phyloP scores from a whole-genome alignment of 2,329 filamentous ascomycete genomes.

The Myriosclerotinia scirpicola region DNA sequence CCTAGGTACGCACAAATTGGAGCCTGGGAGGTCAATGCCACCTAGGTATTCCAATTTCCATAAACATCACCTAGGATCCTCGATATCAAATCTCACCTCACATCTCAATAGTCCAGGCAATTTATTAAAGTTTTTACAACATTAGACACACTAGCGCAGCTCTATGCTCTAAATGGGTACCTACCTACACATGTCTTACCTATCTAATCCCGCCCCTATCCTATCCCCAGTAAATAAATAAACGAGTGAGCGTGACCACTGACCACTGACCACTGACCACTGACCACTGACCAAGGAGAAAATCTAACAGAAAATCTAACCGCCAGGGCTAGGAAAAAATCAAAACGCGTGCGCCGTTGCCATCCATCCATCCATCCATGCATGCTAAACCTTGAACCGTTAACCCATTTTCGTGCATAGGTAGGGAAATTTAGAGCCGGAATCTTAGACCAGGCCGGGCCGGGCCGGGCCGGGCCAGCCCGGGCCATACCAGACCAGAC shows the following conservation, averaged over 20 bases:
- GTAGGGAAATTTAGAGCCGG: background rate
- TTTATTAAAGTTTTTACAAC: background rate
- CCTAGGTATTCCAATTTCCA: background rate
- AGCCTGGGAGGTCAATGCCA: no score
- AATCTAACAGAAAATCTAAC: no score
- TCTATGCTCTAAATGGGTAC: slow-evolving; percentile 10
- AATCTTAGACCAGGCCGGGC: no score
- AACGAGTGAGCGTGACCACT: no score
- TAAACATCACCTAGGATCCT: background rate
- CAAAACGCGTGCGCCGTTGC: slow-evolving; percentile 23
- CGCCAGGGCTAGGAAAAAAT: slow-evolving; percentile 17
- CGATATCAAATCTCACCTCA: no score
- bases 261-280: no score
- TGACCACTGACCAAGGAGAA: no score
- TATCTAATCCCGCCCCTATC: slow-evolving; percentile 13
- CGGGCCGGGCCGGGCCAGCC: no score
- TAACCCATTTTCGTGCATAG: slow-evolving; percentile 14
- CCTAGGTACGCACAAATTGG: background rate
- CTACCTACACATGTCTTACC: no score
- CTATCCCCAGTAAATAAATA: background rate
- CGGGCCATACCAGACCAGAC: background rate
- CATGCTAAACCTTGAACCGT: no score
- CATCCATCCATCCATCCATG: no score
- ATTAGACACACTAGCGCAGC: slow-evolving; percentile 16
- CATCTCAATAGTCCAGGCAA: background rate